These are phyloP conservation scores for Eucalyptus coolabah DNA, from an alignment of 345 rosid genomes.

Conservation along the genomic window DNA sequence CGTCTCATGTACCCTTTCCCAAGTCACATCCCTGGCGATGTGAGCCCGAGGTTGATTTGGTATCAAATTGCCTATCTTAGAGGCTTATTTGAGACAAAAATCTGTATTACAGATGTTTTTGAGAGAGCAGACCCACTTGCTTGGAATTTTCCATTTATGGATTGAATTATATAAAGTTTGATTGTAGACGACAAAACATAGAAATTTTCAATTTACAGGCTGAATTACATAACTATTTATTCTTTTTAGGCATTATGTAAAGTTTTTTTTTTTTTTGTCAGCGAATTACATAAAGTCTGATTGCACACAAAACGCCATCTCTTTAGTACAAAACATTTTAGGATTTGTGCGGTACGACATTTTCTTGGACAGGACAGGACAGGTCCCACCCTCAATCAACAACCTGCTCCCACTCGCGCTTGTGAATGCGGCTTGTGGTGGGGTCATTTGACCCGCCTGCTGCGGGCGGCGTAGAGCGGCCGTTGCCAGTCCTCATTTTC, in stretches of 20 bases:
- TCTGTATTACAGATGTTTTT: accelerated
- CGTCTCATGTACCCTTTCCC: too few relatives aligned
- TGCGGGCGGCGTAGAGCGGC: too few relatives aligned
- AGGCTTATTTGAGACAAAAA: too few relatives aligned
- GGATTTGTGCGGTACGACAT: background rate
- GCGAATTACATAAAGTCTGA: background rate
- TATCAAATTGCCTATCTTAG: accelerated
- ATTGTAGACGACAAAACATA: too few relatives aligned
- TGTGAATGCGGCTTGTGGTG: background rate
- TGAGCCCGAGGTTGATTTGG: too few relatives aligned
- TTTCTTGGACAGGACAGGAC: background rate
- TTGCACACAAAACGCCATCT: background rate
- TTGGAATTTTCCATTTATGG: accelerated
- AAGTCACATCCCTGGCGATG: accelerated
- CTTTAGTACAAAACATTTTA: background rate
- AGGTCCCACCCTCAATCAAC: background rate
- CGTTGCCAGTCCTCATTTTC: background rate
- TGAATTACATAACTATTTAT: too few relatives aligned
- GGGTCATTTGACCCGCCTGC: background rate
- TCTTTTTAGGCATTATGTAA: accelerated
- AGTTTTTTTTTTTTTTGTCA: too few relatives aligned
- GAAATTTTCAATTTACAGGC: too few relatives aligned
- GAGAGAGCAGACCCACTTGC: accelerated
- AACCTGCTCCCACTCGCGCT: background rate
- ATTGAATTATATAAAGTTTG: background rate